Base-by-base conservation (phyloP, 1,284 basidiomycete species). In the Cryptococcus deneoformans region DNA sequence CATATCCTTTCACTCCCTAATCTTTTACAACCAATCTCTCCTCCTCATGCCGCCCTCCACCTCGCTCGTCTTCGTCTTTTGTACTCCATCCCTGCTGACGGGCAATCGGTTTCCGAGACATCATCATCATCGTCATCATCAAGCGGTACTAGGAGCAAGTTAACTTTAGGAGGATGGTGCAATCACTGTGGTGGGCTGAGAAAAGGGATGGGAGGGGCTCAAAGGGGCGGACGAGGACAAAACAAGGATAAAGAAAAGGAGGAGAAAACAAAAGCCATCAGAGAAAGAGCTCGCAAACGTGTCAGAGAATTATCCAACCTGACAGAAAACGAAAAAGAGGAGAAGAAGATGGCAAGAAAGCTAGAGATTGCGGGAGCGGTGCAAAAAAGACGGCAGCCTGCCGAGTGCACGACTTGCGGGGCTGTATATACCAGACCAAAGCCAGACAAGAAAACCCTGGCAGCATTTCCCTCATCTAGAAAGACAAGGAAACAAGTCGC, bases 31-130 rank as follows among this genome's bases (percentile, higher is more conserved):
- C 56, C 68, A 8, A 39, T 73, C 50, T 69, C 67, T 0, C 72
- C 72, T 0, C 49, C 66, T 29, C 64, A 72, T 37, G 64, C 71
- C 34, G 69, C 73, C 2, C 63, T 75, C 1, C 69, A 75, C 43
- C 53, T 70, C 14, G 73, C 73, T 9, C 61, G 73, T 20, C 45
- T 72, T 12, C 59, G 68, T 20, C 56, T 75, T 2, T 48, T 68
- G 6, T 53, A 67, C 20, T 50, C 52, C n/a, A 53, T 65, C 6
- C 62, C 62, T 4, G 29, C 46, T 2, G n/a, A 35, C 29, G 6
- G 24, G 40, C 7, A 29, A 2, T 38, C 59, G 54, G 16, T 54
- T 46, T 14, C 56, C 57, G 5, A 46, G 46, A 29, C 49, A 57
- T 38, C 51, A 8, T 42, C 40, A n/a, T 38, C 50, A 9, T 20